phyloP scores from a whole-genome alignment of 2,329 filamentous ascomycete species.

The Cladophialophora yegresii region DNA sequence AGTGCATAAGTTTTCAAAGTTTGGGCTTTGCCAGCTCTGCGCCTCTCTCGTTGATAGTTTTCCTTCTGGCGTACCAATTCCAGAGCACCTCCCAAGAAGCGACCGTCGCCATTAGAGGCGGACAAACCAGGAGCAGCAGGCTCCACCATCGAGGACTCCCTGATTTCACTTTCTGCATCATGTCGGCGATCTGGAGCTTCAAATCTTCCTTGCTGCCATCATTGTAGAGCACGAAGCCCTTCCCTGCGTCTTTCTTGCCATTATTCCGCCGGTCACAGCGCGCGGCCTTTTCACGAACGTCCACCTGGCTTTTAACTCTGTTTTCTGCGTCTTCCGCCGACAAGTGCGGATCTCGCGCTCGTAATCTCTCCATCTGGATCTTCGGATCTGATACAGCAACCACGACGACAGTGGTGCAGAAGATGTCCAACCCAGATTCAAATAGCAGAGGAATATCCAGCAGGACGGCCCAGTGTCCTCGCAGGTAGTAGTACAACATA shows the following conservation, averaged over 20 bases:
- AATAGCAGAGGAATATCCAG: slow-evolving; percentile 91
- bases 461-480: slow-evolving; percentile 83
- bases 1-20: slow-evolving; percentile 15
- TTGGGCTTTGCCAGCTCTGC: slow-evolving; percentile 56
- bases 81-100: slow-evolving; percentile 72
- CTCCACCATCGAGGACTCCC: slow-evolving; percentile 81
- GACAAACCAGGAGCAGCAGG: slow-evolving; percentile 67
- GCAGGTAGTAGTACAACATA: slow-evolving; percentile 71
- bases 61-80: slow-evolving; percentile 66
- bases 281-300: slow-evolving; percentile 79
- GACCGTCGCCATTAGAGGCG: slow-evolving; percentile 70
- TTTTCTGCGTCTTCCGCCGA: slow-evolving; percentile 84
- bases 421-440: slow-evolving; percentile 79
- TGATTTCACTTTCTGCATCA: slow-evolving; percentile 63
- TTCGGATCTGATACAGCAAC: slow-evolving; percentile 79
- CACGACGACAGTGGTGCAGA: slow-evolving; percentile 83
- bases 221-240: slow-evolving; percentile 87
- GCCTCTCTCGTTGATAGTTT: slow-evolving; percentile 49
- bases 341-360: slow-evolving; percentile 74
- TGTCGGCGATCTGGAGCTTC: slow-evolving; percentile 64
- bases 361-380: slow-evolving; percentile 78
- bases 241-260: slow-evolving; percentile 51
- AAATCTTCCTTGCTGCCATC: slow-evolving; percentile 74
- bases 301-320: slow-evolving; percentile 80
- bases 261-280: slow-evolving; percentile 65